Conservation (phyloP, 1,284 basidiomycete species). For the Rhodotorula mucilaginosa region DNA sequence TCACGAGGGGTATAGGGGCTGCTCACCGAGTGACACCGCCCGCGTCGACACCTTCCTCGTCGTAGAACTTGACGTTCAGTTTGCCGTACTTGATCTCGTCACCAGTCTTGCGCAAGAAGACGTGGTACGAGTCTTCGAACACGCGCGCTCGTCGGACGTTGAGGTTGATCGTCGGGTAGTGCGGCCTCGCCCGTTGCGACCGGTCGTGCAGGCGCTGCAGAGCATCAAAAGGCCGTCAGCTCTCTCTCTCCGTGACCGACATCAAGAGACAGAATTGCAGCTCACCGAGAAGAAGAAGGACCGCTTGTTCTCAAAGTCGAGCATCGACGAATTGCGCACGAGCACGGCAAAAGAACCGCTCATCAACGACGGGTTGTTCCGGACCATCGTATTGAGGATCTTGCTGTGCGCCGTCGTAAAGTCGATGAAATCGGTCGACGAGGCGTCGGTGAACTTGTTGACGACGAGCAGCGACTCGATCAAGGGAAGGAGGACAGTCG, state of each 20-base stretch:
- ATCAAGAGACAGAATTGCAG: not conserved
- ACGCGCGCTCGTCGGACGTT: conserved; percentile 85
- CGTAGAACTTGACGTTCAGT: conserved; percentile 91
- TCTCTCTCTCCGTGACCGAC: not conserved
- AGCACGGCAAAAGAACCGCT: conserved; percentile 96
- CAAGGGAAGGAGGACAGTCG: conserved; percentile 82
- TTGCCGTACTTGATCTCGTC: conserved; percentile 99
- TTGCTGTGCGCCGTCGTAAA: conserved; percentile 96
- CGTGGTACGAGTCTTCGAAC: conserved; percentile 95
- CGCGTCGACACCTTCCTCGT: conserved; percentile 97
- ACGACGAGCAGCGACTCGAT: conserved; percentile 98
- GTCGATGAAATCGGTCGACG: conserved; percentile 72
- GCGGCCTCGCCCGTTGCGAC: conserved; percentile 63
- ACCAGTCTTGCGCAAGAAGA: conserved; percentile 82
- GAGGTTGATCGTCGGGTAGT: conserved; percentile 73
- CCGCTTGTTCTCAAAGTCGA: conserved; percentile 99
- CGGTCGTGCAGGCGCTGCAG: conserved; percentile 89
- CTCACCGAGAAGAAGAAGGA: conserved; percentile 27
- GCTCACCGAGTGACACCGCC: conserved; percentile 75
- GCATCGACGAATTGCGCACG: conserved; percentile 90
- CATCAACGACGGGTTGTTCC: conserved; percentile 93
- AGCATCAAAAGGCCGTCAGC: not conserved
- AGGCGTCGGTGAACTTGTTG: conserved; percentile 34
- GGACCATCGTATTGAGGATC: conserved; percentile 84
- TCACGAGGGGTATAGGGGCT: not conserved